Base-by-base conservation (phyloP, 805 yeast genomes). In the Kodamaea fukazawae region DNA sequence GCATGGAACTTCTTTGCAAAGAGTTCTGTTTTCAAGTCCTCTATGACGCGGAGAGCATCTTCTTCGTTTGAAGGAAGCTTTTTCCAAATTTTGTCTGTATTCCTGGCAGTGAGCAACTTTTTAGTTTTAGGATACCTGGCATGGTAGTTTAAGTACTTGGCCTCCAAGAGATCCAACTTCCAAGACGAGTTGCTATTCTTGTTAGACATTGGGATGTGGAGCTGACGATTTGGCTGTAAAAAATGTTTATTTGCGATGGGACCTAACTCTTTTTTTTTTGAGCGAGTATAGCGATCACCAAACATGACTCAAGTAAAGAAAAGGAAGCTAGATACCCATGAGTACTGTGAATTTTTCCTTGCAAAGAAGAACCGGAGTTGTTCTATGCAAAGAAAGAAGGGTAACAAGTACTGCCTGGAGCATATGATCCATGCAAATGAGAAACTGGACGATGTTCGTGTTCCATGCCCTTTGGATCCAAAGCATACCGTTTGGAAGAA, bases 381-480 rank as follows among this genome's bases (percentile, higher is more conserved):
- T 58, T 75, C 78, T 3, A 70, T 83, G 73, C 81, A 80, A 43
- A 63, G 84, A 23, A 71, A 73, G 41, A 58, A 64, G 8, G 73
- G 61, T 22, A 68, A 67, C 15, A 56, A 57, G 29, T 82, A 57
- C 51, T 85, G 95, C 57, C 76, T 83, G 7, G 83, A 83, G 47
- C 95, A 86, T 55, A 46, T 72, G 52, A 56, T 56, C 26, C 48
- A 38, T 23, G 40, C 42, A 4, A 27, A 13, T 7, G 32, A 32
- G 3, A 27, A 7, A 8, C 27, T 14, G 17, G 30, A 14, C 18
- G 57, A 47, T 52, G 54, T 54, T 4, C 61, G 95, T 41, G 71
- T 88, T 0, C 77, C 81, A 5, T 88, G 96, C 61, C 88, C 96
- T 0, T 54, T 82, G 20, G 95, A 87, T 57, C 78, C 83, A 2